Evolutionary conservation across 768 basidiomycete species (phyloP).

Genomic region (Boletus barrowsii): DNA sequence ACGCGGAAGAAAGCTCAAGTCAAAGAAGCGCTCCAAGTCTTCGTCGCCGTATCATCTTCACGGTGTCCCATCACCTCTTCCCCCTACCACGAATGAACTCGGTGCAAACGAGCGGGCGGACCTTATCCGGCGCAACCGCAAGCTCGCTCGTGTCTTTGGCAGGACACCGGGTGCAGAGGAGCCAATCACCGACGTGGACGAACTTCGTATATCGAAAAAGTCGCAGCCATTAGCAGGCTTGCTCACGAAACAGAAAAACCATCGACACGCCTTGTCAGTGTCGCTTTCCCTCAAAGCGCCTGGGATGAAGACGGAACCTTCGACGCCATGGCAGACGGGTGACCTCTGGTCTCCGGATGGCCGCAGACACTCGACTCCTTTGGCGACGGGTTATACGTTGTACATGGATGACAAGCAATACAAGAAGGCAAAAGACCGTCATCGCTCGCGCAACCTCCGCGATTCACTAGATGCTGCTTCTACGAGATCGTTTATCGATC

Average conservation of each 20-base stretch:
- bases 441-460: conserved; percentile 5
- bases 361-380: conserved; percentile 56
- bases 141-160: conserved; percentile 80
- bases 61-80: conserved; percentile 31
- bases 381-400: conserved; percentile 43
- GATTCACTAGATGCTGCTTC: conserved; percentile 25
- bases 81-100: conserved; percentile 68
- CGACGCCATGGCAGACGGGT: conserved; percentile 35
- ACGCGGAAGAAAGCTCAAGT: conserved; percentile 24
- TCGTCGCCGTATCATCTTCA: conserved; percentile 25
- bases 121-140: conserved; percentile 68
- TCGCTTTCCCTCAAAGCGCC: conserved; percentile 23
- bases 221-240: conserved; percentile 25
- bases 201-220: conserved; percentile 22
- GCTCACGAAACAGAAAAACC: conserved; percentile 29
- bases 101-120: conserved; percentile 65
- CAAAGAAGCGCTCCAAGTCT: conserved; percentile 28
- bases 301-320: conserved; percentile 21
- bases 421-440: not conserved
- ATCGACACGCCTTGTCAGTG: conserved; percentile 32
- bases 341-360: conserved; percentile 28
- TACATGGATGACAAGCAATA: conserved; percentile 13
- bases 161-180: conserved; percentile 53
- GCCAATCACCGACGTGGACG: conserved; percentile 23
- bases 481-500: conserved; percentile 54